Conservation (phyloP, 2,329 filamentous ascomycete genomes). For the Hymenotorrendiella dingleyae region DNA sequence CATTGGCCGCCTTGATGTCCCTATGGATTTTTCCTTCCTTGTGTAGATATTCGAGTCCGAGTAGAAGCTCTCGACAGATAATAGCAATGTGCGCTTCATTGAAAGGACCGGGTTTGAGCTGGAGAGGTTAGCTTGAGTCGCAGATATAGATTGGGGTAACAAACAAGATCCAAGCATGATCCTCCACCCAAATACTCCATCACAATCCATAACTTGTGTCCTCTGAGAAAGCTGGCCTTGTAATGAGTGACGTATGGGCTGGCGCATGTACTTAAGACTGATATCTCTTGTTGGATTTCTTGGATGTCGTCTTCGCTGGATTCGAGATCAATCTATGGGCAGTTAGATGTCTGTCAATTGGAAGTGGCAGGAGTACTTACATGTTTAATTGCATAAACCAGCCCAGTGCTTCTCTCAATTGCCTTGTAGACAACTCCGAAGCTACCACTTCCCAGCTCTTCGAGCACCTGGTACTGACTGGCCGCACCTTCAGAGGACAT, state of each 20-base stretch:
- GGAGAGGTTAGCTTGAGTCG: constrained; percentile 16
- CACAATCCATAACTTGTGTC: constrained; percentile 97
- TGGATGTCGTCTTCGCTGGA: constrained; percentile 97
- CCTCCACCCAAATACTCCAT: constrained; percentile 98
- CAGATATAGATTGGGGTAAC: constrained; percentile 18
- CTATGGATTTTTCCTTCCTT: constrained; percentile 92
- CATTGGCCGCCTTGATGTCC: constrained; percentile 94
- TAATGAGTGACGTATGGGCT: constrained; percentile 95
- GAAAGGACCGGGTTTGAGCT: constrained; percentile 88
- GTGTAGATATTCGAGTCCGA: constrained; percentile 89
- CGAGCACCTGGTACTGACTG: constrained; percentile 86
- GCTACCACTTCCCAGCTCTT: constrained; percentile 92
- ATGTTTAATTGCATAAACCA: constrained; percentile 95
- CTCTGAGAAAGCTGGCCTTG: constrained; percentile 91
- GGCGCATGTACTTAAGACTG: constrained; percentile 88
- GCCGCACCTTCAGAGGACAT: constrained; percentile 50
- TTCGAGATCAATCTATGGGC: constrained; percentile 87
- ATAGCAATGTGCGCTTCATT: constrained; percentile 88
- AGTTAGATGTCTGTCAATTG: constrained; percentile 9
- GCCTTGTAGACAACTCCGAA: constrained; percentile 98
- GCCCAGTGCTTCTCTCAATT: constrained; percentile 82
- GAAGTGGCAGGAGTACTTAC: constrained; percentile 44
- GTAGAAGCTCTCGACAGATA: constrained; percentile 83
- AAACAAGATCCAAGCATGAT: constrained; percentile 87
- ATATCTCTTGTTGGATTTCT: constrained; percentile 96